Percentiles rank a stretch among this genome's conserved stretches.
phyloP scores from a whole-genome alignment of 129 eudicot species.

The Helianthus tuberosus region DNA sequence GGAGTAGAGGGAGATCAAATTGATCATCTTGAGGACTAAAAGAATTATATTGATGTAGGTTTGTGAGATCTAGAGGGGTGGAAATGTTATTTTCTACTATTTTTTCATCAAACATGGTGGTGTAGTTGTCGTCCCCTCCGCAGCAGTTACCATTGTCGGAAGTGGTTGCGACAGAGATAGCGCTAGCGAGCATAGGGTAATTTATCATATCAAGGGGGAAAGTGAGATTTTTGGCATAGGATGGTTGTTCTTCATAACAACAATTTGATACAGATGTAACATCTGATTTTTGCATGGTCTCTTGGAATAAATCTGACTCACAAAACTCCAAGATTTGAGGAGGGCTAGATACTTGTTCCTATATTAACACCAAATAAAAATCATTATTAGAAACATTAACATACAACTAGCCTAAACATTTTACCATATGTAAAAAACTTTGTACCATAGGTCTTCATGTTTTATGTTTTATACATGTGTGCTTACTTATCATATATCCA shows the following conservation, averaged over 20 bases:
- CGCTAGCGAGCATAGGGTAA: background rate
- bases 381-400: background rate
- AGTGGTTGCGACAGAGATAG: background rate
- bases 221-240: constrained; percentile 42
- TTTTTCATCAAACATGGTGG: constrained; percentile 53
- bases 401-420: constrained; percentile 9
- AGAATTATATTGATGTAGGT: constrained; percentile 41
- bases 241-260: constrained; percentile 50
- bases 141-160: background rate
- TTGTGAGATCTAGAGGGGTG: constrained; percentile 57
- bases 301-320: constrained; percentile 74
- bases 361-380: constrained; percentile 15
- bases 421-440: background rate
- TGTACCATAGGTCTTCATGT: background rate
- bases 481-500: too few relatives aligned
- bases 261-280: constrained; percentile 65
- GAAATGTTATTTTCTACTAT: constrained; percentile 63
- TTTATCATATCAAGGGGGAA: constrained; percentile 46
- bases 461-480: too few relatives aligned
- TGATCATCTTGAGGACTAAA: constrained; percentile 55
- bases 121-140: constrained; percentile 21
- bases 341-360: constrained; percentile 82
- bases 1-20: constrained; percentile 49
- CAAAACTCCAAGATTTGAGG: constrained; percentile 67
- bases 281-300: constrained; percentile 74